Evolutionary conservation across 805 yeast species (phyloP).

Genomic region (Yarrowia deformans): DNA sequence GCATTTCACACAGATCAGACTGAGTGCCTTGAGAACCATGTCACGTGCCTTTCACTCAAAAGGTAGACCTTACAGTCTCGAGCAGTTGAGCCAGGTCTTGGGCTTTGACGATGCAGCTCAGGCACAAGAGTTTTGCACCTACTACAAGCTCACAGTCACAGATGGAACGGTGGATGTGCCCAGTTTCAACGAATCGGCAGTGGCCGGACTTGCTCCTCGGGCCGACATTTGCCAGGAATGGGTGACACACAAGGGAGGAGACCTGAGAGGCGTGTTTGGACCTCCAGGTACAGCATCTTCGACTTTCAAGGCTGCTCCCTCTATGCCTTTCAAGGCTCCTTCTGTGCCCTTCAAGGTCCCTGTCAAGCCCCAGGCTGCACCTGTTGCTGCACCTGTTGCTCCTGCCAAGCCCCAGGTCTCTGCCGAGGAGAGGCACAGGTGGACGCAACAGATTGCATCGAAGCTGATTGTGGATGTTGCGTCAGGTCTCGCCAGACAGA

Average conservation of each 20-base stretch:
- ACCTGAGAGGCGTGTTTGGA: slow-evolving; percentile 6
- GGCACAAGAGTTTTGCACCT: slow-evolving; percentile 59
- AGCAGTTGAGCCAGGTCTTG: slow-evolving; percentile 58
- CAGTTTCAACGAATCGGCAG: slow-evolving; percentile 52
- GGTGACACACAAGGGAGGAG: slow-evolving; percentile 52
- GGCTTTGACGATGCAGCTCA: slow-evolving; percentile 72
- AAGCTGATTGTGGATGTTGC: slow-evolving; percentile 13
- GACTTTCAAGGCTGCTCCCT: background rate
- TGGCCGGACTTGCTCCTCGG: slow-evolving; percentile 54
- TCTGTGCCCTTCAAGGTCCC: slow-evolving; percentile 2
- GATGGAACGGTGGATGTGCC: slow-evolving; percentile 57
- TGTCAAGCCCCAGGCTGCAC: slow-evolving; percentile 12
- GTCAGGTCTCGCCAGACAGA: background rate
- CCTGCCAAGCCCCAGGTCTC: slow-evolving; percentile 37
- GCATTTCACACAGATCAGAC: slow-evolving; percentile 79
- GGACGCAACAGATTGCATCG: slow-evolving; percentile 39
- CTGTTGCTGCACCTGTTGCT: background rate
- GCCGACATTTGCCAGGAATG: slow-evolving; percentile 57
- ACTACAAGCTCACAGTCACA: slow-evolving; percentile 44
- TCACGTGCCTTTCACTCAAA: slow-evolving; percentile 71
- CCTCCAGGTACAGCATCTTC: background rate
- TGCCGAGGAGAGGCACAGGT: background rate
- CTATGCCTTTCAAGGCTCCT: background rate
- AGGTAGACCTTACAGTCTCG: slow-evolving; percentile 68
- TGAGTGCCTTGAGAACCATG: slow-evolving; percentile 73